Conservation (phyloP, 495 filamentous ascomycete genomes). For the Podospora didyma region DNA sequence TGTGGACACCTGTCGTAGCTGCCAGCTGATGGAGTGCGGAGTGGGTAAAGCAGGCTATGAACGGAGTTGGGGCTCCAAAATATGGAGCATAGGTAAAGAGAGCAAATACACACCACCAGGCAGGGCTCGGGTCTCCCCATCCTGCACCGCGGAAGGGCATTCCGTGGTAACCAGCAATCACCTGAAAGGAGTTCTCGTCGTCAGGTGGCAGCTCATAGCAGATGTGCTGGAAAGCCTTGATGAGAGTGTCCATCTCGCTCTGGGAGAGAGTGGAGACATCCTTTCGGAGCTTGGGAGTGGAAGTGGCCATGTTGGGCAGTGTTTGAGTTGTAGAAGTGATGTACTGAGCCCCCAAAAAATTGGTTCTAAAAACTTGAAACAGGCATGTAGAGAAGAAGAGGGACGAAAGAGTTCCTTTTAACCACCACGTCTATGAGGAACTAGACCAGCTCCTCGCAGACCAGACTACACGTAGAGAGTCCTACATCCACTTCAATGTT, state of each 20-base stretch:
- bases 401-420: no score
- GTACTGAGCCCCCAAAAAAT: no score
- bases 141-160: constrained; percentile 7
- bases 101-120: constrained; percentile 18
- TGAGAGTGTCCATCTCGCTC: constrained; percentile 7
- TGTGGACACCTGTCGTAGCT: no score
- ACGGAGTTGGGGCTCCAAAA: no score
- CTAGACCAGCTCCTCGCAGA: no score
- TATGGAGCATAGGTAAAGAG: no score
- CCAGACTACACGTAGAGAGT: no score
- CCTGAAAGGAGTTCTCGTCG: constrained; percentile 20
- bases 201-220: constrained; percentile 1
- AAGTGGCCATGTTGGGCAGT: not conserved
- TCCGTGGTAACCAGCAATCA: constrained; percentile 27
- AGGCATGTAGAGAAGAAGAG: no score
- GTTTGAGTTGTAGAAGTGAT: not conserved
- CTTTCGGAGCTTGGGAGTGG: not conserved
- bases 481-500: no score
- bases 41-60: no score
- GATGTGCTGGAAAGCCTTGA: constrained; percentile 14
- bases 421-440: no score
- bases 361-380: no score
- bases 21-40: not conserved
- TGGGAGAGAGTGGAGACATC: not conserved
- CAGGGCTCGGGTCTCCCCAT: constrained; percentile 7